Conservation (phyloP, 345 rosid genomes). For the Gossypium sturtianum region DNA sequence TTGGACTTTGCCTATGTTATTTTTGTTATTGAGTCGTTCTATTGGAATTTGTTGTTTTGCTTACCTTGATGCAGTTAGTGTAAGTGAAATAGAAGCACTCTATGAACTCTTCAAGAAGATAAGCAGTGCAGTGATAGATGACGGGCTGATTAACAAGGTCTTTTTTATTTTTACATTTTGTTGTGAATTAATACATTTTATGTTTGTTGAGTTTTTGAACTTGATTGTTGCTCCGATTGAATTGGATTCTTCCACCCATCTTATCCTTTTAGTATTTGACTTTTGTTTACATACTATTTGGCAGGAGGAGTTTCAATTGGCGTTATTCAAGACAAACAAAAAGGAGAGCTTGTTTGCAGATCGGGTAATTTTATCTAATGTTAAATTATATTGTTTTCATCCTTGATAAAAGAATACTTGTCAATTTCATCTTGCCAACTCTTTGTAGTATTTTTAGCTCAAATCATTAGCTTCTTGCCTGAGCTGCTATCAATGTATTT, state of each 20-base stretch:
- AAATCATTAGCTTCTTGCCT: background rate
- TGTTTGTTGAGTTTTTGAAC: background rate
- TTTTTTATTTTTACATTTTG: background rate
- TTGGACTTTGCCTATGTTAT: background rate
- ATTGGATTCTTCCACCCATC: background rate
- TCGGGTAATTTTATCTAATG: constrained; percentile 43
- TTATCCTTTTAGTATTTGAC: background rate
- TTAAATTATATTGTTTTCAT: background rate
- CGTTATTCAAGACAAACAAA: constrained; percentile 90
- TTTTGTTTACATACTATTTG: constrained; percentile 8
- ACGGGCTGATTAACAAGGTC: constrained; percentile 95
- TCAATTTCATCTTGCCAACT: background rate
- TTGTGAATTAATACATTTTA: background rate
- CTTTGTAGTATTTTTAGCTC: too few species aligned
- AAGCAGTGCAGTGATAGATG: constrained; percentile 98
- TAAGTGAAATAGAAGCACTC: constrained; percentile 98
- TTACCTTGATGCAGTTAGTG: constrained; percentile 65
- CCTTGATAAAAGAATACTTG: background rate
- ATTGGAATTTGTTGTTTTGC: constrained; percentile 16
- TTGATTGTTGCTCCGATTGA: background rate
- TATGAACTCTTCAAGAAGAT: constrained; percentile 98
- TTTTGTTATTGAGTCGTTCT: background rate
- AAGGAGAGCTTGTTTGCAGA: constrained; percentile 99
- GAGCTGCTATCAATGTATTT: background rate
- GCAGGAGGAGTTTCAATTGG: constrained; percentile 97